Evolutionary conservation across 495 filamentous ascomycete species (phyloP).

Genomic region (Neurospora sublineolata): DNA sequence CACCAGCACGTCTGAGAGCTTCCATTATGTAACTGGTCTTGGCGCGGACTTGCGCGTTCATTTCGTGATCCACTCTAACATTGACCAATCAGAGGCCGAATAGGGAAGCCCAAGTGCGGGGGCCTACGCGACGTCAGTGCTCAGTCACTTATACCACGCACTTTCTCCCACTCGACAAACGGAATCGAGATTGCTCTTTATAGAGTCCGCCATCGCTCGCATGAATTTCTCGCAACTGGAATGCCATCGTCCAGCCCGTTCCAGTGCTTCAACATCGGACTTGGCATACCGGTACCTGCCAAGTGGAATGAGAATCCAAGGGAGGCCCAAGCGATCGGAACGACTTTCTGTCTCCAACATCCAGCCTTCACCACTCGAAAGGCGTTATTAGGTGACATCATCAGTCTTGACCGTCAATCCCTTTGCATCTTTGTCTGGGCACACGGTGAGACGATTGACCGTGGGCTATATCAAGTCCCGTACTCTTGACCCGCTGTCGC

Average conservation of each 20-base stretch:
- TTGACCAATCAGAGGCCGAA: not conserved
- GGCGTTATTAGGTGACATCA: not conserved
- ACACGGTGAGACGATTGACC: not conserved
- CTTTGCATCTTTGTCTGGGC: not conserved
- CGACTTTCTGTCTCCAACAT: not conserved
- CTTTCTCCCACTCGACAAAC: not conserved
- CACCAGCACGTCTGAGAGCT: not conserved
- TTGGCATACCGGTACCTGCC: not conserved
- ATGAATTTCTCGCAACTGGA: not conserved
- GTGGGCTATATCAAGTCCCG: not conserved
- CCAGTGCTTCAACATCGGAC: not conserved
- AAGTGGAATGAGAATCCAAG: not conserved
- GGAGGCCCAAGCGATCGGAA: not conserved
- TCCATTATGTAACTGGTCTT: not conserved
- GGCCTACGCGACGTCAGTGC: not conserved
- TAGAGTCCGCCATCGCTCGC: not conserved
- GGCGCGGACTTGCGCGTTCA: not conserved
- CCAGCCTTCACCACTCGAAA: not conserved
- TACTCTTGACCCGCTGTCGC: not conserved
- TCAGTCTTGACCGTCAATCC: not conserved
- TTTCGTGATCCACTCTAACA: not conserved
- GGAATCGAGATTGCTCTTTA: not conserved
- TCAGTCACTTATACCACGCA: too few species aligned
- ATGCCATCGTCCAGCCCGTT: not conserved
- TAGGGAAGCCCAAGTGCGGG: not conserved